These are phyloP conservation scores for Pythium apleroticum DNA, from an alignment of 352 stramenopile genomes.

Conservation along the genomic window DNA sequence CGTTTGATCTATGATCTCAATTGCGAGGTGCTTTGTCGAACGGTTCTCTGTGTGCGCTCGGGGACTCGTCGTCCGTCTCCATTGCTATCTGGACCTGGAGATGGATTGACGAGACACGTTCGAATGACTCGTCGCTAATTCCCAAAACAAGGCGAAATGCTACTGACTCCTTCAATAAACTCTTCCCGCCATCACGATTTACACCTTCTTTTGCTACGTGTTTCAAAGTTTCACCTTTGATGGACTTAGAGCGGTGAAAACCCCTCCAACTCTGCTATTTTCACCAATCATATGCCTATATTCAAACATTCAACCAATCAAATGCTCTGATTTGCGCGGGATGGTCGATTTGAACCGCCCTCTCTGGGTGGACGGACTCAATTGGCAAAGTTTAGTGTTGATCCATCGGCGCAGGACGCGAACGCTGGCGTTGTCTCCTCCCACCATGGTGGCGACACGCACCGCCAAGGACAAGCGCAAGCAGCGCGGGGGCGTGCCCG, in stretches of 20 bases:
- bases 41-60: too few species aligned
- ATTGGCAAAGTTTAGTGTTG: background rate
- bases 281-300: constrained; percentile 4
- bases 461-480: constrained; percentile 8
- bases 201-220: background rate
- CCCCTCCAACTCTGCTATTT: constrained; percentile 12
- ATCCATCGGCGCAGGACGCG: background rate
- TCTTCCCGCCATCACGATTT: background rate
- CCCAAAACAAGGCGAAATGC: background rate
- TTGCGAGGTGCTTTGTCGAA: too few species aligned
- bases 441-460: constrained; percentile 18
- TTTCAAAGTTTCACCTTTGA: constrained; percentile 1
- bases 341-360: constrained; percentile 2
- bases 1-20: too few species aligned
- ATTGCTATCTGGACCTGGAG: too few species aligned
- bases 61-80: too few species aligned
- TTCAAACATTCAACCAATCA: constrained; percentile 24
- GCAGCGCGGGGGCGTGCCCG: constrained; percentile 4
- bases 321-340: constrained; percentile 16
- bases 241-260: background rate
- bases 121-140: background rate
- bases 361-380: constrained; percentile 2
- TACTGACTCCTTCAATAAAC: background rate
- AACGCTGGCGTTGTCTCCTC: background rate
- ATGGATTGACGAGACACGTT: too few species aligned